Evolutionary conservation across 2,329 filamentous ascomycete species (phyloP).

Genomic region (Trichoderma gracile): DNA sequence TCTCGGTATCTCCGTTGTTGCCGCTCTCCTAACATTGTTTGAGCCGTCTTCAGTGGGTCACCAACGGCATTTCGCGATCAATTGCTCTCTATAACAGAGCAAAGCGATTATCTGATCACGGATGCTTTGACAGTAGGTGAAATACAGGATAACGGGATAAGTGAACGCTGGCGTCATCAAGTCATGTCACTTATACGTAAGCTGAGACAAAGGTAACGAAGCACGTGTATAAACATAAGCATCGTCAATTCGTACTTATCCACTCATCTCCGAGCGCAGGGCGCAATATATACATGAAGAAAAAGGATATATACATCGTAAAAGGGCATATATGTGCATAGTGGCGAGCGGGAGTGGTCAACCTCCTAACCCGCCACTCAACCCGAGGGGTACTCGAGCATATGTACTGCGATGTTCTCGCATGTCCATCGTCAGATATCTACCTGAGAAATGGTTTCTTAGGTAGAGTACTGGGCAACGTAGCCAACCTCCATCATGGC

Average conservation of each 20-base stretch:
- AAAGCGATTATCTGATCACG: too few species aligned
- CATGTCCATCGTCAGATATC: background rate
- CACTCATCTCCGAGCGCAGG: background rate
- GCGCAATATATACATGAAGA: slow-evolving; percentile 27
- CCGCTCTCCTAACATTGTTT: background rate
- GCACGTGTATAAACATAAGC: slow-evolving; percentile 6
- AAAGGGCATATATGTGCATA: slow-evolving; percentile 7
- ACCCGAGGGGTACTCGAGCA: background rate
- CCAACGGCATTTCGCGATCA: background rate
- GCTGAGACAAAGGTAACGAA: background rate
- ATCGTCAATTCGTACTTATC: slow-evolving; percentile 7
- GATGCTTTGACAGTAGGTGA: too few species aligned
- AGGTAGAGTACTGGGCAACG: slow-evolving; percentile 45
- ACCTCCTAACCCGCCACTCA: background rate
- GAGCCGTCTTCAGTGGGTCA: background rate
- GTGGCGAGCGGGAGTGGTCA: background rate
- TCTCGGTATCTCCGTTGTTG: slow-evolving; percentile 14
- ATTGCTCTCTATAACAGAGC: too few species aligned
- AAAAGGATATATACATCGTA: slow-evolving; percentile 20
- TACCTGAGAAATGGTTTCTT: background rate
- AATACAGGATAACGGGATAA: too few species aligned
- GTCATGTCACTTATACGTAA: background rate
- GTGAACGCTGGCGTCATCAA: too few species aligned
- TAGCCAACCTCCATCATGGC: slow-evolving; percentile 56
- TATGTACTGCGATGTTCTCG: slow-evolving; percentile 13